These are phyloP conservation scores for Lepidium sativum DNA, from an alignment of 345 rosid genomes.

Conservation along the genomic window DNA sequence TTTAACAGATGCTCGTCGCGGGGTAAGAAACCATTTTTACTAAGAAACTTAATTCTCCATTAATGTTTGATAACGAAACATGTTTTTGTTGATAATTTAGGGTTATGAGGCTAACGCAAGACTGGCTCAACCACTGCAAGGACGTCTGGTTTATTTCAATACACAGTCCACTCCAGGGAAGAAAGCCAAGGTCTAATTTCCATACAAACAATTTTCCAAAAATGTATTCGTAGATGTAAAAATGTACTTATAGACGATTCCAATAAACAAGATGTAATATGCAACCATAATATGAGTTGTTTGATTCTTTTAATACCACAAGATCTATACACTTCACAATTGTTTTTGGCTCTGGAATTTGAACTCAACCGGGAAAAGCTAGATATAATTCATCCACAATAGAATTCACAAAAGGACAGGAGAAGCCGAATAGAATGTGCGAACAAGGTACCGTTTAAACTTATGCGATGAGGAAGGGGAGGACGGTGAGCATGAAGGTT, in stretches of 20 bases:
- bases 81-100: background rate
- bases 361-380: background rate
- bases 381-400: background rate
- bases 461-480: conserved; percentile 82
- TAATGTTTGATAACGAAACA: background rate
- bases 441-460: background rate
- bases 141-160: conserved; percentile 15
- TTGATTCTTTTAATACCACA: conserved; percentile 5
- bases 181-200: background rate
- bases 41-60: background rate
- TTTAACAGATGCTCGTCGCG: conserved; percentile 26
- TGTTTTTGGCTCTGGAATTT: conserved; percentile 10
- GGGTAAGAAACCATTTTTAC: conserved; percentile 12
- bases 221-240: background rate
- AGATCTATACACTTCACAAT: conserved; percentile 12
- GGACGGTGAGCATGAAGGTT: conserved; percentile 73
- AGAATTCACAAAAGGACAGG: background rate
- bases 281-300: conserved; percentile 24
- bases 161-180: background rate
- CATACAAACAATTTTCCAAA: background rate
- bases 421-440: background rate
- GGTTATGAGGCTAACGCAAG: conserved; percentile 25
- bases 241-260: conserved; percentile 26
- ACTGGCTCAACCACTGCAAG: conserved; percentile 13
- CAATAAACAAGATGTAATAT: conserved; percentile 25